A percentile compares a stretch with the other conserved stretches of the same genome.
Conservation (phyloP, 2,329 filamentous ascomycete genomes). For the Cryphonectria carpinicola region DNA sequence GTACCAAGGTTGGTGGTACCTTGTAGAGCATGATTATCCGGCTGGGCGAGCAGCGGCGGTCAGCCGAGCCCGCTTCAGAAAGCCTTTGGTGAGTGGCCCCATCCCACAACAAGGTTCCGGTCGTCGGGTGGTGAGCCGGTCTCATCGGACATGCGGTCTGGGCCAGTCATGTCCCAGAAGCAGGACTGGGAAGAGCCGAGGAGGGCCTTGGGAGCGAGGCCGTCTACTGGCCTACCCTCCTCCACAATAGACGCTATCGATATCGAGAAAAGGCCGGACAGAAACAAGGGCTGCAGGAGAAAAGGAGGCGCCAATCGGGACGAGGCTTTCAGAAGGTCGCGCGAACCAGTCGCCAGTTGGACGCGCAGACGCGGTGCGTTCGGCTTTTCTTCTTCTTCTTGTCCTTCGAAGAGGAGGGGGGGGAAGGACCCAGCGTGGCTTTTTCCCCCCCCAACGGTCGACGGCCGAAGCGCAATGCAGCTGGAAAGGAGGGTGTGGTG, state of each 20-base stretch:
- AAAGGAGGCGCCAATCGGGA: slow-evolving; percentile 1
- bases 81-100: slow-evolving; percentile 21
- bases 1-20: background rate
- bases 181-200: slow-evolving; percentile 15
- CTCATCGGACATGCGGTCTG: slow-evolving; percentile 28
- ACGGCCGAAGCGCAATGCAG: background rate
- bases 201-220: slow-evolving; percentile 8
- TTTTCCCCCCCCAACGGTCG: background rate
- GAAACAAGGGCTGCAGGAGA: slow-evolving; percentile 14
- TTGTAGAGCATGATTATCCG: slow-evolving; percentile 2
- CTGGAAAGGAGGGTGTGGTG: background rate
- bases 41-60: slow-evolving; percentile 23
- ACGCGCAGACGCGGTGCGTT: slow-evolving; percentile 26
- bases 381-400: too few relatives aligned
- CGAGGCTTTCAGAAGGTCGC: background rate
- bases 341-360: slow-evolving; percentile 25
- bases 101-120: slow-evolving; percentile 16
- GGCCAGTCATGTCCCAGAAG: slow-evolving; percentile 24
- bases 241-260: slow-evolving; percentile 12
- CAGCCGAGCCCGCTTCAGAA: slow-evolving; percentile 18
- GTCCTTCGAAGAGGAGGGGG: background rate
- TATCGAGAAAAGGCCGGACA: slow-evolving; percentile 11
- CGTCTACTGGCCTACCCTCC: background rate
- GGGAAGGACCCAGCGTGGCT: background rate
- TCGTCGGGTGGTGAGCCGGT: slow-evolving; percentile 25